Evolutionary conservation across 305 asterid species (phyloP), one percentile per base, ranked within the genome.

Genomic region (Ajuga reptans): DNA sequence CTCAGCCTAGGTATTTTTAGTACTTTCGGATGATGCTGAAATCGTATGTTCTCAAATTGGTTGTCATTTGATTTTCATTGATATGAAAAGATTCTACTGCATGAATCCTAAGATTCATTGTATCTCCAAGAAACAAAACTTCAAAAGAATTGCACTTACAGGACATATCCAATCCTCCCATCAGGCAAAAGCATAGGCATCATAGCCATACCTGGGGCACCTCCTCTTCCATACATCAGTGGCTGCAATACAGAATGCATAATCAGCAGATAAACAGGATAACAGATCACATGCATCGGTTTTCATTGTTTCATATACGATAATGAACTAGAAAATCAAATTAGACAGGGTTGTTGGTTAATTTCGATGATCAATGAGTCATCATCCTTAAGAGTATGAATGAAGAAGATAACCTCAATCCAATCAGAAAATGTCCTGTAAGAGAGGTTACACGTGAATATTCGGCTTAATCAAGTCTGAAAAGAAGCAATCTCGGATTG

Each of bases 161-260:
- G 80, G 58, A 92, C 97, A 81, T 92, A 92, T 83, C 98, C 98
- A 72, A 92, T 88, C 84, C 97, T 86, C 63, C 98, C 97, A 83
- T 90, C 97, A 10, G 98, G 98, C 72, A 90, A 84, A 80, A 92
- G 92, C 98, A 92, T 88, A 4, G 97, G 98, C 90, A 92, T 83
- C 98, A 92, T 92, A 36, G 98, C 92, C 94, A 92, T 83, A 58
- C 97, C 97, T 49, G 98, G 93, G 11, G 91, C 17, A 59, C 83
- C 82, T 68, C 95, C 98, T 60, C 95, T 75, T 79, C 98, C 97
- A 72, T 92, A 92, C 43, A 88, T 75, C 67, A 89, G 60, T 41
- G 95, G 94, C 96, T 90, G 90, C 78, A 68, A 52, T 4, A 53
- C 69, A 63, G 46, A 72, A 64, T 8, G 58, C 45, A 59, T 56